Evolutionary conservation across 2,329 filamentous ascomycete species (phyloP), one percentile per base, ranked within the genome.

Genomic region (Coleophoma cylindrospora): DNA sequence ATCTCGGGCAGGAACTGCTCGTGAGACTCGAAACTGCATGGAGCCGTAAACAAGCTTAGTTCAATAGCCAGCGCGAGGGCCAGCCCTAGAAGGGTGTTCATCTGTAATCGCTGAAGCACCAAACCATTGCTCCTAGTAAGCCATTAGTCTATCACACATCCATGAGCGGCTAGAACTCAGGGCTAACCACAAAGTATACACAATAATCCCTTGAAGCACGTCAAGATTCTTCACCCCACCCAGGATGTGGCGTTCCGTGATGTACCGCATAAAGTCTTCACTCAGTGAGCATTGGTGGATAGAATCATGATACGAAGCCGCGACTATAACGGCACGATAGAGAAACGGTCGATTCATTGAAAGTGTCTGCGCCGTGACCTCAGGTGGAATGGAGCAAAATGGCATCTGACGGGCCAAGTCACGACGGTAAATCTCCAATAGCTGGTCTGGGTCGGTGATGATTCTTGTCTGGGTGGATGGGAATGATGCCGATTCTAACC

Each of bases 1-100:
- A 19, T 53, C 34, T 21, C 33, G 8, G 10, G 19, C 1, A 15
- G 15, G 14, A 46, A 53, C 14, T 10, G 15, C 67, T 57, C 64
- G 63, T 63, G 59, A 67, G 68, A 11, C n/a, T 34, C 41, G 12
- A 9, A 27, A 14, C 21, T 14, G 12, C 27, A 8, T 22, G 41
- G 27, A 27, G 7, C 27, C 27, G 27, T 8, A 10, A 27, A 27
- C n/a, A 44, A 27, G 21, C 21, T n/a, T 12, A 44, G 21, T 10
- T 44, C 41, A 33, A 32, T n/a, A 5, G 14, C 27, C 14, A 44
- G 27, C 15, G 12, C 13, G 15, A 27, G 32, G 12, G 32, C n/a
- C 11, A 44, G 19, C 32, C 41, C 41, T 15, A 44, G 27, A 4
- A 44, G 21, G 9, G 4, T 44, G n/a, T 27, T 44, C 21, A 44